Conservation (phyloP, 2,329 filamentous ascomycete genomes). For the Aspergillus felis region DNA sequence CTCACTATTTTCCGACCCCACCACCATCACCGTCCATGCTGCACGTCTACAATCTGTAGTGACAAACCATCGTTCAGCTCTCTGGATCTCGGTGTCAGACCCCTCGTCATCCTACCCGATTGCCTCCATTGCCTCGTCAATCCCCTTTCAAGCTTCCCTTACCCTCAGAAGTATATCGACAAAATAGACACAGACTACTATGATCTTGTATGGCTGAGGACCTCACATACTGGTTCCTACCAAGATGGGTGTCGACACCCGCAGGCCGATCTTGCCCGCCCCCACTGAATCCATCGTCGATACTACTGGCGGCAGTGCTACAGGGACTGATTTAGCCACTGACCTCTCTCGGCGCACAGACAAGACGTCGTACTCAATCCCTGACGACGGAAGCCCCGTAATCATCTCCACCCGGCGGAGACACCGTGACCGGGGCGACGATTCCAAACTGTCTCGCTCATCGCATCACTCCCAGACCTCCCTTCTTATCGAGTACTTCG, state of each 20-base stretch:
- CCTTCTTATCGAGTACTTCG: conserved; percentile 91
- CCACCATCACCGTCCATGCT: not conserved
- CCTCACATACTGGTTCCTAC: conserved; percentile 12
- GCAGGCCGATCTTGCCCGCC: conserved; percentile 47
- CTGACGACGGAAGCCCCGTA: conserved; percentile 66
- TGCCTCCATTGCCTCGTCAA: not conserved
- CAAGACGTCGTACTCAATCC: conserved; percentile 49
- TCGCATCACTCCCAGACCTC: conserved; percentile 73
- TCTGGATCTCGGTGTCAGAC: not conserved
- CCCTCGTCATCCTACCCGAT: not conserved
- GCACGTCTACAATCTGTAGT: not conserved
- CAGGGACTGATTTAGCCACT: conserved; percentile 46
- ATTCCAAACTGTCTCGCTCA: conserved; percentile 49
- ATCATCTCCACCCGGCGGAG: conserved; percentile 70
- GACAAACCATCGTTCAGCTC: not conserved
- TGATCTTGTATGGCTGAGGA: conserved; percentile 33
- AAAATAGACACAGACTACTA: conserved; percentile 26
- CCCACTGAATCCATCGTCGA: conserved; percentile 49
- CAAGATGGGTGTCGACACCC: conserved; percentile 48
- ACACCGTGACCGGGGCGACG: conserved; percentile 56
- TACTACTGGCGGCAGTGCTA: conserved; percentile 40
- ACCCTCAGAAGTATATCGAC: conserved; percentile 4
- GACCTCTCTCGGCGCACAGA: conserved; percentile 49
- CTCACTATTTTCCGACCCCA: not conserved
- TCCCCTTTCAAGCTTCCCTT: conserved; percentile 10